Evolutionary conservation across 2,329 filamentous ascomycete species (phyloP).

Genomic region (Epichloe aotearoae): DNA sequence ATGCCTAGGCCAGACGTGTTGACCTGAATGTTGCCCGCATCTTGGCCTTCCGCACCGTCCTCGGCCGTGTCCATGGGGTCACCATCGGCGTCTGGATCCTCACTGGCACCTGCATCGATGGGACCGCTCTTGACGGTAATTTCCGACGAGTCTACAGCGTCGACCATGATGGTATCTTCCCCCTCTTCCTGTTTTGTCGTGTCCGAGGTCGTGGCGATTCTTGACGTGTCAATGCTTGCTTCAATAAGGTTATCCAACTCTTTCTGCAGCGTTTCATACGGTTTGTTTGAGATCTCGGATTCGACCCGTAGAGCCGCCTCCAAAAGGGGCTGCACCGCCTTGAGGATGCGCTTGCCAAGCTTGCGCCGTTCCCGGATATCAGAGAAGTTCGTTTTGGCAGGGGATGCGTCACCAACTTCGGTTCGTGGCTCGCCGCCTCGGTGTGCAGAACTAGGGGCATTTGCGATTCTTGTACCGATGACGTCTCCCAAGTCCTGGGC

Average conservation of each 20-base stretch:
- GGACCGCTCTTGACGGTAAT: constrained; percentile 30
- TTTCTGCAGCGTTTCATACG: constrained; percentile 55
- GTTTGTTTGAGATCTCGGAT: constrained; percentile 61
- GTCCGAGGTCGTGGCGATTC: constrained; percentile 22
- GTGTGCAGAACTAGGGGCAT: background rate
- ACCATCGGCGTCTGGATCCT: constrained; percentile 15
- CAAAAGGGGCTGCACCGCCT: constrained; percentile 63
- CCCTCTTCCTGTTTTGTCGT: constrained; percentile 25
- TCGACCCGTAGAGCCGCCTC: constrained; percentile 69
- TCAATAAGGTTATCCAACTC: constrained; percentile 65
- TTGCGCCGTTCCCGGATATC: constrained; percentile 74
- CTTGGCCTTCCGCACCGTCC: constrained; percentile 20
- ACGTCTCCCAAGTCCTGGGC: constrained; percentile 41
- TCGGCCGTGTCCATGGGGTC: constrained; percentile 25
- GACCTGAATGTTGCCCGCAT: constrained; percentile 32
- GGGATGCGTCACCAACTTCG: constrained; percentile 33
- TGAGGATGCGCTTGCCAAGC: constrained; percentile 81
- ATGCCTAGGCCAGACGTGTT: constrained; percentile 27
- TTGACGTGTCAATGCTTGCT: constrained; percentile 46
- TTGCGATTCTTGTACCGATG: constrained; percentile 39
- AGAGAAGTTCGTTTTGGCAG: constrained; percentile 36
- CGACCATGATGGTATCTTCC: constrained; percentile 38
- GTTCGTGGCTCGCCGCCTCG: constrained; percentile 11
- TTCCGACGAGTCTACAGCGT: constrained; percentile 31
- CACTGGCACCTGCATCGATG: constrained; percentile 6